Base-by-base conservation (phyloP, 2,329 filamentous ascomycete genomes). In the Talaromyces albobiverticillius region DNA sequence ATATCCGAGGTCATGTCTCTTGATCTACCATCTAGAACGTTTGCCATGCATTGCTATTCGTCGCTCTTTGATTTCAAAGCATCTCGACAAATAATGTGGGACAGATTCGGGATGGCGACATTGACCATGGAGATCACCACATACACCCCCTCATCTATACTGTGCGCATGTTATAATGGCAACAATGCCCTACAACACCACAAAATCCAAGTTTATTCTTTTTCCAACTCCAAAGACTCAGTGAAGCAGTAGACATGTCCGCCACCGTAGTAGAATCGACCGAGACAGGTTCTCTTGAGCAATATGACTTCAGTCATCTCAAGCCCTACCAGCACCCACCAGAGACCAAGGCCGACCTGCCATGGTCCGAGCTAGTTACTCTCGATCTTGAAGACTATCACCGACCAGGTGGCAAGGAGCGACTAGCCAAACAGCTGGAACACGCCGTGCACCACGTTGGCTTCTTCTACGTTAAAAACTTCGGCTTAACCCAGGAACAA, bases 391-490 rank as follows among this genome's bases (percentile, higher is more conserved):
- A 76, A 29, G 74, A 76, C 25, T 84, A 81, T 60, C 76, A 80
- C 22, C 68, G 76, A 29, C 79, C 80, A 0, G 79, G 77, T 1
- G 81, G 81, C 3, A 83, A 83, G 60, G 70, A 82, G 57, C 69
- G 71, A 29, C 67, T 85, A 1, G 79, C 80, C 1, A 73, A 76
- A 43, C 79, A 83, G 58, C 72, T 85, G 1, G 75, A 79, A 23
- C 77, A 83, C 49, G 81, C 81, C 3, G 77, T 82, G 7, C 71
- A 75, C 23, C 69, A 76, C 32, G 73, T 78, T 18, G 67, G 68
- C 66, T 82, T 86, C 70, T 86, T 86, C 70, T 85, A 85, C 57
- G 78, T 86, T 18, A 80, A 79, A 55, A 84, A 85, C 67, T 85
- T 82, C 57, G 82, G 82, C 23, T 72, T 86, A 11, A 71, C 68